Percentiles rank a stretch among this genome's conserved stretches.
Conservation (phyloP, 331 rosid genomes). For the Rosa hybrid region DNA sequence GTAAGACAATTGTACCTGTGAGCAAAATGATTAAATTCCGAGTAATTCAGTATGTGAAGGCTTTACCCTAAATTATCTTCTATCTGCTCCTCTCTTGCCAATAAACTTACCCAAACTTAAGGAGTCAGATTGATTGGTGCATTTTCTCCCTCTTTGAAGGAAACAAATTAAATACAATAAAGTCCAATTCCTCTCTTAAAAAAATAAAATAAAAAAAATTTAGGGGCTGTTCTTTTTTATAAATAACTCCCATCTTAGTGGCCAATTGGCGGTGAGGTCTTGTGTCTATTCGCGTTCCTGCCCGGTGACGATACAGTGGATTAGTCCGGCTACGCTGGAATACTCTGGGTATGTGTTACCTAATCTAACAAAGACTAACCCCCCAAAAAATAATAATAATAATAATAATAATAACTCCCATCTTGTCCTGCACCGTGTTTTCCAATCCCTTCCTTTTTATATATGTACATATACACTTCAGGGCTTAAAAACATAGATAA, state of each 20-base stretch:
- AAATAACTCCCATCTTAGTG: slow-evolving; percentile 27
- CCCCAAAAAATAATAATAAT: no score
- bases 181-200: no score
- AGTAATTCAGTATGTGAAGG: neutral
- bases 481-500: neutral
- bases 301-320: no score
- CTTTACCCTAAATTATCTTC: neutral
- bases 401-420: neutral
- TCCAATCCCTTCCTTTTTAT: slow-evolving; percentile 4
- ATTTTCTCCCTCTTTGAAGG: neutral
- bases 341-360: no score
- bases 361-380: no score
- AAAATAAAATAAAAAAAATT: neutral
- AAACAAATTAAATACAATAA: neutral
- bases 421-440: slow-evolving; percentile 27
- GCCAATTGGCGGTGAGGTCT: no score
- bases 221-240: slow-evolving; percentile 16
- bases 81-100: neutral
- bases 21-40: neutral
- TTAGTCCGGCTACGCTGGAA: no score
- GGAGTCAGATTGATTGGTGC: slow-evolving; percentile 6
- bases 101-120: neutral
- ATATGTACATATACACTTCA: neutral
- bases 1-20: neutral
- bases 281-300: no score